phyloP scores from a whole-genome alignment of 2,329 filamentous ascomycete genomes.

The Claviceps sp. region DNA sequence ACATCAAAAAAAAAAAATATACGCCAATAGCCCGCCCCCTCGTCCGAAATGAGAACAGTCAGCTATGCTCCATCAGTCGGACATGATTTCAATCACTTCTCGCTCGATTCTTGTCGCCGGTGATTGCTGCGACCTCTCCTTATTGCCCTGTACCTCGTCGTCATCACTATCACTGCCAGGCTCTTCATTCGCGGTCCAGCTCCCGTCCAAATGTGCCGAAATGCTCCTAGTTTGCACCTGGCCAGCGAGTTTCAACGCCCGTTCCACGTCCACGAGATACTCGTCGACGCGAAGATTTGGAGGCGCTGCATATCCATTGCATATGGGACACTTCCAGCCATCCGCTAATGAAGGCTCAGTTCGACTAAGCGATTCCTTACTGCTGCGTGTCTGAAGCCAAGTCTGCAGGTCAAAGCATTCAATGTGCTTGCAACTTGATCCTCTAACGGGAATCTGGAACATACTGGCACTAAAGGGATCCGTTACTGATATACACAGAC shows the following conservation, averaged over 20 bases:
- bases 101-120: not conserved
- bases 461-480: conserved; percentile 55
- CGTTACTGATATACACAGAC: conserved; percentile 44
- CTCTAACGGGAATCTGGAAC: conserved; percentile 59
- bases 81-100: conserved; percentile 16
- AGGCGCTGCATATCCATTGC: conserved; percentile 63
- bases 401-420: conserved; percentile 86
- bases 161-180: conserved; percentile 12
- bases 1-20: not conserved
- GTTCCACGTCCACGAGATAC: conserved; percentile 53
- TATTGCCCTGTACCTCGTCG: not conserved
- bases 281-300: conserved; percentile 56
- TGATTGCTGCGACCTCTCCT: not conserved
- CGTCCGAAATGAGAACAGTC: not conserved
- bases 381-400: conserved; percentile 56
- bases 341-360: conserved; percentile 46
- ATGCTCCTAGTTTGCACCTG: conserved; percentile 17
- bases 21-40: not conserved
- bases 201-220: conserved; percentile 16
- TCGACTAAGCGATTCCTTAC: conserved; percentile 20
- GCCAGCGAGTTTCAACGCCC: conserved; percentile 26
- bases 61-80: conserved; percentile 8
- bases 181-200: conserved; percentile 20
- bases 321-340: conserved; percentile 80
- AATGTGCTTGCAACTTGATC: conserved; percentile 55